These are phyloP conservation scores for Geranium rotundifolium DNA, from an alignment of 345 rosid species.

Conservation along the genomic window DNA sequence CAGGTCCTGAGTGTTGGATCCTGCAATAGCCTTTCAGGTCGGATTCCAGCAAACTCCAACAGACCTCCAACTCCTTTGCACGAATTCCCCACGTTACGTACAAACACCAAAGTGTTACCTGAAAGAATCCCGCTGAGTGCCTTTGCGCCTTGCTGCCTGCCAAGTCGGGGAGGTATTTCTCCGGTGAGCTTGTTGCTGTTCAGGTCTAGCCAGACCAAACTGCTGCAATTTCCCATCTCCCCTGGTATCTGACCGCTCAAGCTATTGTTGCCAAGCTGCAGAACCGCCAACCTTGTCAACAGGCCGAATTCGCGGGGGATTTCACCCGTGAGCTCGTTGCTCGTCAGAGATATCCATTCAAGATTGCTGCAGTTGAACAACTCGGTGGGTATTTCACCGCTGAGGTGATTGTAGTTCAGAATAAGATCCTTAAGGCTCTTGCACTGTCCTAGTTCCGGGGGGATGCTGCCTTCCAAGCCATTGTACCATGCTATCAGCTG, in stretches of 20 bases:
- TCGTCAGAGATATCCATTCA: conserved; percentile 87
- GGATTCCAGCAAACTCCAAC: conserved; percentile 79
- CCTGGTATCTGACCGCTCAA: conserved; percentile 76
- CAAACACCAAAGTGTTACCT: conserved; percentile 80
- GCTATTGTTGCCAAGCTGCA: conserved; percentile 87
- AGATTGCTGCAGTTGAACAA: conserved; percentile 74
- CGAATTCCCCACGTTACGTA: conserved; percentile 83
- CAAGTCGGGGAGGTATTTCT: conserved; percentile 78
- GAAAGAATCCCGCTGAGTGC: conserved; percentile 67
- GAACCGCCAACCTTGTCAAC: conserved; percentile 68
- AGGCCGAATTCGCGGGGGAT: conserved; percentile 55
- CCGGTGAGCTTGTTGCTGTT: conserved; percentile 87
- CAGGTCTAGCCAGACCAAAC: conserved; percentile 84
- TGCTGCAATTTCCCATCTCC: conserved; percentile 80
- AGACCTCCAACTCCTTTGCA: conserved; percentile 94
- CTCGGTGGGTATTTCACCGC: conserved; percentile 65
- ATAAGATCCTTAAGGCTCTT: conserved; percentile 68
- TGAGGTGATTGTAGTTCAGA: conserved; percentile 72
- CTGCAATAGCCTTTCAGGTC: conserved; percentile 77
- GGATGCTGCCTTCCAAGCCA: conserved; percentile 64
- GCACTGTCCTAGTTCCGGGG: conserved; percentile 65
- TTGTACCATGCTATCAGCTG: conserved; percentile 91
- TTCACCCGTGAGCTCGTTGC: conserved; percentile 62
- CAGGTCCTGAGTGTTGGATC: conserved; percentile 69
- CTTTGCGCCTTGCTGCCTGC: conserved; percentile 82